Evolutionary conservation across 345 rosid genomes (phyloP).

Genomic region (Eucalyptus guilfoylei): DNA sequence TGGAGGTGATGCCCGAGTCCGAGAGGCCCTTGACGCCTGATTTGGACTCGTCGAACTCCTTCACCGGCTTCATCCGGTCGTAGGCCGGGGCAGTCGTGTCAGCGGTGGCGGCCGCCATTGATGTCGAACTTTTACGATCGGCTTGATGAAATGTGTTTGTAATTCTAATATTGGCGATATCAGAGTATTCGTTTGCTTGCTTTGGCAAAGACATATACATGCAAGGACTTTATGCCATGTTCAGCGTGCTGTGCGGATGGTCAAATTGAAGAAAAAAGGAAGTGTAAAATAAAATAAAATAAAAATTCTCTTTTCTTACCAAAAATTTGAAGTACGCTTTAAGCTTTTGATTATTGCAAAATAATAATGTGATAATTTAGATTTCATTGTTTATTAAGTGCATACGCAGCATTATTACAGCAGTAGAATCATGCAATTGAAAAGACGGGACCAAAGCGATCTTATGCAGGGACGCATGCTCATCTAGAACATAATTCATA

Average conservation of each 20-base stretch:
- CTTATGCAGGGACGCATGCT: too few species aligned
- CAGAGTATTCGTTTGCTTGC: not conserved
- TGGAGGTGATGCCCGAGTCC: conserved; percentile 9
- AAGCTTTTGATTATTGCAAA: too few species aligned
- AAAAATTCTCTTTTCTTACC: not conserved
- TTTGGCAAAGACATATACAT: not conserved
- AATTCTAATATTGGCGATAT: not conserved
- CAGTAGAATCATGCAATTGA: too few species aligned
- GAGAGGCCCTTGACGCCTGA: conserved; percentile 13
- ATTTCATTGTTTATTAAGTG: too few species aligned
- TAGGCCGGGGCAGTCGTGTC: not conserved
- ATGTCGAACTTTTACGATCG: not conserved
- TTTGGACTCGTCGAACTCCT: conserved; percentile 16
- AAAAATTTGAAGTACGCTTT: too few species aligned
- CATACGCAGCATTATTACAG: too few species aligned
- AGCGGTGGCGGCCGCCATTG: not conserved
- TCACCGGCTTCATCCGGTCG: not conserved
- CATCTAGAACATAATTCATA: too few species aligned
- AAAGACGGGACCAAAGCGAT: too few species aligned
- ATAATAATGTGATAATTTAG: too few species aligned
- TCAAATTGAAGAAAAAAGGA: not conserved
- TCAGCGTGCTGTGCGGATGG: not conserved
- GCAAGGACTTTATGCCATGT: not conserved
- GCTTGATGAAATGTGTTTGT: not conserved
- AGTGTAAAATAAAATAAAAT: too few species aligned